phyloP scores from a whole-genome alignment of 2,329 filamentous ascomycete genomes.

The Epicoccum nigrum region DNA sequence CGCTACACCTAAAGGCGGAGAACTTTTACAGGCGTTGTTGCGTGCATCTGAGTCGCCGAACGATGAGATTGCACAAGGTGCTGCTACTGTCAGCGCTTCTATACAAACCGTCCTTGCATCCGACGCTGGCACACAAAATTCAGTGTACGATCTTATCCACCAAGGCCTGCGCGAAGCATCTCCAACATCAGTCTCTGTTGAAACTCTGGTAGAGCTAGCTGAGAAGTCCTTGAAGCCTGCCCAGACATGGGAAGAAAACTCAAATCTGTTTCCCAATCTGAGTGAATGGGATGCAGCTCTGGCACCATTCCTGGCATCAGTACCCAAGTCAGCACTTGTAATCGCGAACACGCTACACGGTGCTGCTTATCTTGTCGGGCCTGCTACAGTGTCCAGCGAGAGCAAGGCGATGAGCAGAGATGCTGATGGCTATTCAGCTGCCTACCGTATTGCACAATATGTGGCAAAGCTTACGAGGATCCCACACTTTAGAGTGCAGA shows the following conservation, averaged over 20 bases:
- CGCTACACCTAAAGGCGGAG: constrained; percentile 53
- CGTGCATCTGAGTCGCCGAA: constrained; percentile 60
- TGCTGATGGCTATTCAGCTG: constrained; percentile 70
- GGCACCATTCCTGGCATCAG: constrained; percentile 57
- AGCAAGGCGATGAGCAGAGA: constrained; percentile 61
- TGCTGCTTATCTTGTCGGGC: constrained; percentile 67
- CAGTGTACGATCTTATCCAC: constrained; percentile 60
- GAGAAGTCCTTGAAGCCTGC: constrained; percentile 53
- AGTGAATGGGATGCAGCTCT: constrained; percentile 71
- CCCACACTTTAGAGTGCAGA: constrained; percentile 46
- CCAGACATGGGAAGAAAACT: constrained; percentile 33
- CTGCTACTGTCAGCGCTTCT: constrained; percentile 46
- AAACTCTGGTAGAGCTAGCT: constrained; percentile 62
- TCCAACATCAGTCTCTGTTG: constrained; percentile 54
- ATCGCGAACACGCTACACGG: constrained; percentile 77
- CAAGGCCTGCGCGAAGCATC: constrained; percentile 57
- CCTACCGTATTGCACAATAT: constrained; percentile 78
- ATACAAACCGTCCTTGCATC: constrained; percentile 47
- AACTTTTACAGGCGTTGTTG: constrained; percentile 59
- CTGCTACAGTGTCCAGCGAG: constrained; percentile 24
- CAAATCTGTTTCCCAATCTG: constrained; percentile 66
- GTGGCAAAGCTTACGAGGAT: constrained; percentile 63
- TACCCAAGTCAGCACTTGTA: constrained; percentile 68
- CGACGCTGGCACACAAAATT: constrained; percentile 50
- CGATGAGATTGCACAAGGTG: constrained; percentile 57